A percentile compares a stretch with the other conserved stretches of the same genome.
Evolutionary conservation across 2,329 filamentous ascomycete genomes (phyloP).

Genomic region (Bipolaris gigantea): DNA sequence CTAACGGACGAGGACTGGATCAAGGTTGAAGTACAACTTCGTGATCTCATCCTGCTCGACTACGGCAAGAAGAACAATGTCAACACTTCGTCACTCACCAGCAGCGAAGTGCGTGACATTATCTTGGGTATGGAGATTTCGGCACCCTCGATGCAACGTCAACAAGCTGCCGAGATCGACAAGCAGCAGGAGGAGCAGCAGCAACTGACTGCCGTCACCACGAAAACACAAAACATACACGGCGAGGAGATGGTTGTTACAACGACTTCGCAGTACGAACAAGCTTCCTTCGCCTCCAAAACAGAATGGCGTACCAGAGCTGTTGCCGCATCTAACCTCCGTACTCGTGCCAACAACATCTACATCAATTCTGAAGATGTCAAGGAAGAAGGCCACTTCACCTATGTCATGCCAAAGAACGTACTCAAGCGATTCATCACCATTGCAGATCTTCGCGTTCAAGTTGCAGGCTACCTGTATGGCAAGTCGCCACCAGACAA

Average conservation of each 20-base stretch:
- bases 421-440: slow-evolving; percentile 98
- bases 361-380: slow-evolving; percentile 97
- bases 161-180: slow-evolving; percentile 97
- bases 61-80: slow-evolving; percentile 99
- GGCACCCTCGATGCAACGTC: slow-evolving; percentile 94
- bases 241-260: slow-evolving; percentile 98
- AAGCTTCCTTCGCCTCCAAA: slow-evolving; percentile 96
- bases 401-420: slow-evolving; percentile 99
- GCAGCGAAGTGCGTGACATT: slow-evolving; percentile 95
- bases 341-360: slow-evolving; percentile 94
- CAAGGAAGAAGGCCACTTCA: slow-evolving; percentile 82
- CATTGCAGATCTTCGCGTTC: slow-evolving; percentile 92
- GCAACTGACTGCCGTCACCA: slow-evolving; percentile 94
- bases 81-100: slow-evolving; percentile 95
- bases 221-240: slow-evolving; percentile 95
- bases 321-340: slow-evolving; percentile 93
- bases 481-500: slow-evolving; percentile 91
- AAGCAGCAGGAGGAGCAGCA: slow-evolving; percentile 98
- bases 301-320: slow-evolving; percentile 97
- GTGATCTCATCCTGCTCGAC: slow-evolving; percentile 95
- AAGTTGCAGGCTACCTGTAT: slow-evolving; percentile 95
- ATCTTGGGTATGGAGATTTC: slow-evolving; percentile 99
- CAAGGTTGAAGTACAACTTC: slow-evolving; percentile 95
- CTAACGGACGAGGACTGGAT: slow-evolving; percentile 97
- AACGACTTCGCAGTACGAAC: slow-evolving; percentile 96